These are phyloP conservation scores for Paramyrothecium sp. DNA, from an alignment of 2,329 filamentous ascomycete genomes.

Conservation along the genomic window DNA sequence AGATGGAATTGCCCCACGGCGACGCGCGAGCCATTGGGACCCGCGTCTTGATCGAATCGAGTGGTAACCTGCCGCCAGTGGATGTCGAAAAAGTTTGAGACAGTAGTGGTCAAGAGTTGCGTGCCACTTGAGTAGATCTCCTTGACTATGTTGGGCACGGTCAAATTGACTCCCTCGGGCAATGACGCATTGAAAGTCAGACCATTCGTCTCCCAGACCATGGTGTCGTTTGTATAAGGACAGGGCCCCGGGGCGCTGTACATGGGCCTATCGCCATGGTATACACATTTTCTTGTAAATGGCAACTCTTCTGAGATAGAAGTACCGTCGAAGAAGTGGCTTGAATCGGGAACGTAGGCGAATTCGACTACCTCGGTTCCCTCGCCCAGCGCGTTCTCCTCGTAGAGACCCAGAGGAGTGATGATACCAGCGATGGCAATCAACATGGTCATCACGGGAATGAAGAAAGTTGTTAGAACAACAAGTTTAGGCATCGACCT, in stretches of 20 bases:
- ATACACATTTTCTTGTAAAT: constrained; percentile 5
- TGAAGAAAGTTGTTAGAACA: neutral
- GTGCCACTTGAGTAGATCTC: constrained; percentile 17
- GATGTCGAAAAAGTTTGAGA: constrained; percentile 15
- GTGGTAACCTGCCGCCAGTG: constrained; percentile 12
- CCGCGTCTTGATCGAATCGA: neutral
- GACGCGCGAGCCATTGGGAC: constrained; percentile 5
- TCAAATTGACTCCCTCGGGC: constrained; percentile 1
- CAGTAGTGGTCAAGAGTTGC: constrained; percentile 10
- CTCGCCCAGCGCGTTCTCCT: constrained; percentile 2
- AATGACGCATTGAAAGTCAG: too few species aligned
- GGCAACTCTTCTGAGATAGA: constrained; percentile 2
- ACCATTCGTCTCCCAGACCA: neutral
- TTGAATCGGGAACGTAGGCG: constrained; percentile 7
- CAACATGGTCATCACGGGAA: constrained; percentile 2
- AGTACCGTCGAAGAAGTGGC: constrained; percentile 5
- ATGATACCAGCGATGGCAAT: constrained; percentile 7
- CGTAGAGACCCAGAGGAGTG: constrained; percentile 11
- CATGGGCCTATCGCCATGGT: neutral
- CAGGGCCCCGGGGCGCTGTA: constrained; percentile 1
- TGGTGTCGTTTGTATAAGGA: constrained; percentile 7
- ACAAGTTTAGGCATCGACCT: constrained; percentile 5
- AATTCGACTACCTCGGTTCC: neutral
- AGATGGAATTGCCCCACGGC: constrained; percentile 3
- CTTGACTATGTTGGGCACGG: constrained; percentile 10